phyloP scores from a whole-genome alignment of 2,329 filamentous ascomycete genomes.

The Clarireedia paspali region DNA sequence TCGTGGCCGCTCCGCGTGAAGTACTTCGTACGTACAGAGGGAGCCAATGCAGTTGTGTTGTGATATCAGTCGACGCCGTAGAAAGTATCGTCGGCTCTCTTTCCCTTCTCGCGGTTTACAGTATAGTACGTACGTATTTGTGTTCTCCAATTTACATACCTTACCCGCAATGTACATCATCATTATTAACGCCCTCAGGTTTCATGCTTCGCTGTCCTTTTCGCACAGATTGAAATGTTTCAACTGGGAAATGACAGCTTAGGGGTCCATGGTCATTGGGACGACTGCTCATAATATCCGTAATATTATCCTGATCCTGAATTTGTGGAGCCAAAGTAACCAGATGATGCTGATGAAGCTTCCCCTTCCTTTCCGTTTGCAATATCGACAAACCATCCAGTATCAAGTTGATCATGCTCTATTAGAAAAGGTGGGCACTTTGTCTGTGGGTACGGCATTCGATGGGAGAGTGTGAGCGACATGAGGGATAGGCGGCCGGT shows the following conservation, averaged over 20 bases:
- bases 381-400: too few relatives aligned
- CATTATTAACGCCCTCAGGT: background rate
- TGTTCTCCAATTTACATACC: background rate
- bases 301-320: background rate
- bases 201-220: background rate
- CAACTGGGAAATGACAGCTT: slow-evolving; percentile 1
- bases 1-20: too few relatives aligned
- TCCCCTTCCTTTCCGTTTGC: too few relatives aligned
- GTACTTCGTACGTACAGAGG: background rate
- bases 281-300: background rate
- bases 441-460: background rate
- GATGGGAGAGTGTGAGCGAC: background rate
- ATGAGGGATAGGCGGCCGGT: too few relatives aligned
- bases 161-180: background rate
- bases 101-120: background rate
- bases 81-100: too few relatives aligned
- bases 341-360: too few relatives aligned
- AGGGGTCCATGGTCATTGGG: background rate
- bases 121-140: background rate
- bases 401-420: background rate
- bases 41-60: too few relatives aligned
- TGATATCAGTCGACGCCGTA: background rate
- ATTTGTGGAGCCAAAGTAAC: background rate
- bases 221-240: slow-evolving; percentile 4
- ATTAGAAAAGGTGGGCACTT: background rate